phyloP scores from a whole-genome alignment of 2,329 filamentous ascomycete species.

The Calonectria hongkongensis region DNA sequence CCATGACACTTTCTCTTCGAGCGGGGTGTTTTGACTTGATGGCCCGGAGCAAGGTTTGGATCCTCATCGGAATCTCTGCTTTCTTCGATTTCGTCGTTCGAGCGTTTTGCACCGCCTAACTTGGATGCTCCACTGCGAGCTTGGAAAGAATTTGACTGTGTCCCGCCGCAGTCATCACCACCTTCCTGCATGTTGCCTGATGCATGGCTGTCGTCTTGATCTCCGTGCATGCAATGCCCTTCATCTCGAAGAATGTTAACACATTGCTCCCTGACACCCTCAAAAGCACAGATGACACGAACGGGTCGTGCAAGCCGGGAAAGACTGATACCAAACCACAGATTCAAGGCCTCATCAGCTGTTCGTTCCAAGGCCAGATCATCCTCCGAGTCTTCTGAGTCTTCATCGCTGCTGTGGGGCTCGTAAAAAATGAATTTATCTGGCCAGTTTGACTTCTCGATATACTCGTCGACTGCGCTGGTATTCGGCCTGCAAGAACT shows the following conservation, averaged over 20 bases:
- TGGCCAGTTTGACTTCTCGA: background rate
- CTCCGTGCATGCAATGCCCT: no score
- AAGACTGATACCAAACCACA: slow-evolving; percentile 5
- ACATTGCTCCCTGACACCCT: slow-evolving; percentile 8
- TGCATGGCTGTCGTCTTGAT: background rate
- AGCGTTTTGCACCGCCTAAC: background rate
- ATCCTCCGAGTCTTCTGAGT: background rate
- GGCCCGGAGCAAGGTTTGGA: background rate
- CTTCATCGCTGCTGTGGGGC: background rate
- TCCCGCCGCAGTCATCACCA: background rate
- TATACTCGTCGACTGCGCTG: background rate
- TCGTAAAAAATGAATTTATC: background rate
- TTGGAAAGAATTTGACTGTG: background rate
- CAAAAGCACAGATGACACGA: slow-evolving; percentile 8
- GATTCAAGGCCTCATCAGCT: background rate
- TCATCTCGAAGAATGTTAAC: background rate
- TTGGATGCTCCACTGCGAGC: background rate
- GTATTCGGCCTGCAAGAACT: background rate
- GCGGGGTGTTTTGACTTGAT: background rate
- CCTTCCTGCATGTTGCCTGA: background rate
- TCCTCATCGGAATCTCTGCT: background rate
- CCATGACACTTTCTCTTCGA: background rate
- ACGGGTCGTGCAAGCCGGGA: background rate
- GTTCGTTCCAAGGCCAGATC: slow-evolving; percentile 5
- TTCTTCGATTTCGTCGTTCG: background rate